A percentile compares a stretch with the other conserved stretches of the same genome.
These are phyloP conservation scores for Dothistroma septosporum DNA, from an alignment of 2,329 filamentous ascomycete species.

Conservation along the genomic window DNA sequence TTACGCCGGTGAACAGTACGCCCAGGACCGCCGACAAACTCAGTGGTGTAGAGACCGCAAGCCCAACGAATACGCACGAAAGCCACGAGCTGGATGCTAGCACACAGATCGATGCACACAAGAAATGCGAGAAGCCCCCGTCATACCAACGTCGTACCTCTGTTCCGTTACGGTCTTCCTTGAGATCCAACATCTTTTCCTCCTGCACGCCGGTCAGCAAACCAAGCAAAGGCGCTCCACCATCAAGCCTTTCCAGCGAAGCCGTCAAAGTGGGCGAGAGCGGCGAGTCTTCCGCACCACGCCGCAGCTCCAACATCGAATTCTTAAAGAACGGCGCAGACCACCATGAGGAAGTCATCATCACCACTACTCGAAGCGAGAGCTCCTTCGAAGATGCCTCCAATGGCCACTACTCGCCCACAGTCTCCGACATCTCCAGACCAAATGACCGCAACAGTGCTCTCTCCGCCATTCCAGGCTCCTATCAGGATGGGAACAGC, in stretches of 20 bases:
- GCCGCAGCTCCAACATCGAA: constrained; percentile 6
- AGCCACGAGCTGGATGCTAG: constrained; percentile 7
- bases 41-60: not conserved
- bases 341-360: not conserved
- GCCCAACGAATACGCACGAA: not conserved
- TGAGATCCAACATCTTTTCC: constrained; percentile 1
- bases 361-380: not conserved
- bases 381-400: not conserved
- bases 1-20: not conserved
- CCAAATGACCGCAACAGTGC: not conserved
- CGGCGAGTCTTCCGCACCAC: not conserved
- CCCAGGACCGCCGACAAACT: not conserved
- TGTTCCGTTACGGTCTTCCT: not conserved
- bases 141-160: constrained; percentile 3
- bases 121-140: not conserved
- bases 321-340: not conserved
- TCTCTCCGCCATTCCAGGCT: not conserved
- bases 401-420: not conserved
- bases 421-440: constrained; percentile 3
- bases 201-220: not conserved
- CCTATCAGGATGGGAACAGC: not conserved
- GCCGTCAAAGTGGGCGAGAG: not conserved
- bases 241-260: not conserved
- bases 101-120: not conserved
- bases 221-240: constrained; percentile 4